Evolutionary conservation across 495 filamentous ascomycete genomes (phyloP).

Genomic region (Penicillium nucicola): DNA sequence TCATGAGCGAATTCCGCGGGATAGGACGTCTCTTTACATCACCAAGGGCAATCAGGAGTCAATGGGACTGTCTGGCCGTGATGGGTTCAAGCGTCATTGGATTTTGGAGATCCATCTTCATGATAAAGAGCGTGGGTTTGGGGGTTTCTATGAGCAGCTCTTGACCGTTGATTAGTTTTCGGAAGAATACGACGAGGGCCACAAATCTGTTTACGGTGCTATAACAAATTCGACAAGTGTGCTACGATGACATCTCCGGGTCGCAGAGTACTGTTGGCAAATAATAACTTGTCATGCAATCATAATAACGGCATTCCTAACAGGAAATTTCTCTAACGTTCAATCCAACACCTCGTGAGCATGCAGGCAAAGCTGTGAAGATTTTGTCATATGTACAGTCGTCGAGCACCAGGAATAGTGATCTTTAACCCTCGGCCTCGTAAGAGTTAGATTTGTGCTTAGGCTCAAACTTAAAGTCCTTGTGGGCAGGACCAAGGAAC

Average conservation of each 20-base stretch:
- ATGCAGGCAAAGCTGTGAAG: conserved; percentile 1
- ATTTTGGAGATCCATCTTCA: conserved; percentile 51
- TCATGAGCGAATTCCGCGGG: conserved; percentile 48
- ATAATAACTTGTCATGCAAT: too few relatives aligned
- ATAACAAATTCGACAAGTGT: too few relatives aligned
- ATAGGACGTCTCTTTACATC: conserved; percentile 40
- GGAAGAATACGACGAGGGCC: too few relatives aligned
- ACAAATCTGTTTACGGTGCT: too few relatives aligned
- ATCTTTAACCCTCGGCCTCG: conserved; percentile 57
- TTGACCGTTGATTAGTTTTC: conserved; percentile 30
- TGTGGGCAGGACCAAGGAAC: conserved; percentile 89
- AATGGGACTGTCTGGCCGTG: conserved; percentile 33
- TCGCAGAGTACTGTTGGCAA: too few relatives aligned
- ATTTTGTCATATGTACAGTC: conserved; percentile 6
- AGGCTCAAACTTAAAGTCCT: conserved; percentile 91
- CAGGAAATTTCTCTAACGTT: background rate
- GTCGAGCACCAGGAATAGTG: background rate
- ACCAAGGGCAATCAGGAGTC: conserved; percentile 35
- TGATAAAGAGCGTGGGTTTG: conserved; percentile 32
- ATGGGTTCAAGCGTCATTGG: conserved; percentile 46
- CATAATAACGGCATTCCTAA: background rate
- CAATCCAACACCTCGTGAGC: background rate
- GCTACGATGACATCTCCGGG: too few relatives aligned
- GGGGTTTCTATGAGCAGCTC: conserved; percentile 45
- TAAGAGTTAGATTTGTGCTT: conserved; percentile 95